These are phyloP conservation scores for Serendipita sp. DNA, from an alignment of 768 basidiomycete species.

Conservation along the genomic window DNA sequence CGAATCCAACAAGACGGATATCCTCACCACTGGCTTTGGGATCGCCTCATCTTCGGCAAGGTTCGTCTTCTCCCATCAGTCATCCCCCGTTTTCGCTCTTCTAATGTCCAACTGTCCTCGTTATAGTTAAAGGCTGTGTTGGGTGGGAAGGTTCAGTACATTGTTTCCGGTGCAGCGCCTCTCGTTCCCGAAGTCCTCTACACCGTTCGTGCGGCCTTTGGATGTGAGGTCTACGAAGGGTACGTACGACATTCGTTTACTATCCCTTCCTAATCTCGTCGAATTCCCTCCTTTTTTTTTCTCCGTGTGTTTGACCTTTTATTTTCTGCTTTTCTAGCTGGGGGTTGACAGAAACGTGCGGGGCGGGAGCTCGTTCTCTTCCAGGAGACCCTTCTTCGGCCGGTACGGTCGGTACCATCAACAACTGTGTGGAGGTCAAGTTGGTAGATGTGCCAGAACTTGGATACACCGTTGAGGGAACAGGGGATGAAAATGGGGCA, in stretches of 20 bases:
- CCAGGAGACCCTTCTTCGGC: conserved; percentile 43
- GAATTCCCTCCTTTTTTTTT: too few relatives aligned
- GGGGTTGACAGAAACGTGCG: conserved; percentile 81
- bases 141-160: conserved; percentile 55
- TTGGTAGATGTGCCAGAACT: conserved; percentile 80
- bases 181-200: conserved; percentile 75
- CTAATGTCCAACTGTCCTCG: neutral
- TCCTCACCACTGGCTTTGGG: conserved; percentile 68
- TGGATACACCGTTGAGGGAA: conserved; percentile 56
- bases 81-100: neutral
- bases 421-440: conserved; percentile 44
- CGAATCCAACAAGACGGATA: conserved; percentile 55
- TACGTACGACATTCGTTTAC: conserved; percentile 19
- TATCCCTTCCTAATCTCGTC: too few relatives aligned
- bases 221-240: conserved; percentile 64
- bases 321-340: conserved; percentile 28
- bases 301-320: too few relatives aligned
- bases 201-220: conserved; percentile 72
- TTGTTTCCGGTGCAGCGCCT: conserved; percentile 77
- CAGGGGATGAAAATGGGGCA: conserved; percentile 25
- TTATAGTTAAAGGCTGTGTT: conserved; percentile 38
- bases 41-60: conserved; percentile 83
- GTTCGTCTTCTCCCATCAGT: conserved; percentile 24
- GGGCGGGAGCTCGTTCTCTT: conserved; percentile 39
- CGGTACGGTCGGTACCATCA: conserved; percentile 54